Evolutionary conservation across 2,329 filamentous ascomycete genomes (phyloP), one percentile per base, ranked within the genome.

Genomic region (Talaromyces sp.): DNA sequence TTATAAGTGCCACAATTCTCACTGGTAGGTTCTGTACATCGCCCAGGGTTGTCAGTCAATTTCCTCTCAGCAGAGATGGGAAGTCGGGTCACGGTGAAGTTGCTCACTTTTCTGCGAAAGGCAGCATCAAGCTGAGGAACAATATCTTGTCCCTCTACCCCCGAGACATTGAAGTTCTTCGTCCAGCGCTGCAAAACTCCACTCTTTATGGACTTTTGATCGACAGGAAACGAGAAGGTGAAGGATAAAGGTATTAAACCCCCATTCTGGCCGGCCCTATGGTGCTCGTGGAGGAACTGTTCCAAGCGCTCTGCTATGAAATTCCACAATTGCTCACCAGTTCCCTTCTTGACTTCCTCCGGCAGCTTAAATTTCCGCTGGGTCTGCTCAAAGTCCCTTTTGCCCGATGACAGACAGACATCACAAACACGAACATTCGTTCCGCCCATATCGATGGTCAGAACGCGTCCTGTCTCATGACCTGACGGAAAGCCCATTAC

Each of bases 301-400:
- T 92, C 84, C 52, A 97, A 80, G 71, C 91, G 96, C 75, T 96
- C 91, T 70, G 91, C 91, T 69, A 96, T 91, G 75, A 96, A 96
- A 66, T 92, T 90, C 90, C 91, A 97, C 4, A 97, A 83, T 74
- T 96, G 89, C 35, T 96, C 90, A 3, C 88, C 83, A 32, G 86
- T 84, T 44, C 90, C 90, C 1, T 87, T 90, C 79, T 95, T 96
- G 63, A 97, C 82, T 75, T 96, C 90, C 68, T 95, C 89, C 1
- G 93, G 93, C 83, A 97, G 91, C 58, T 88, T 87, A 77, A 97
- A 97, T 77, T 97, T 96, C 67, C 90, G 94, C 78, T 97, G 93
- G 60, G 92, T 91, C 68, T 97, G 95, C 71, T 94, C 90, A 75
- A 94, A 96, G 73, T 93, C 89, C 48, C 90, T 92, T 77, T 91